phyloP scores from a whole-genome alignment of 2,329 filamentous ascomycete genomes.

The Penicillium fuscoglaucum region DNA sequence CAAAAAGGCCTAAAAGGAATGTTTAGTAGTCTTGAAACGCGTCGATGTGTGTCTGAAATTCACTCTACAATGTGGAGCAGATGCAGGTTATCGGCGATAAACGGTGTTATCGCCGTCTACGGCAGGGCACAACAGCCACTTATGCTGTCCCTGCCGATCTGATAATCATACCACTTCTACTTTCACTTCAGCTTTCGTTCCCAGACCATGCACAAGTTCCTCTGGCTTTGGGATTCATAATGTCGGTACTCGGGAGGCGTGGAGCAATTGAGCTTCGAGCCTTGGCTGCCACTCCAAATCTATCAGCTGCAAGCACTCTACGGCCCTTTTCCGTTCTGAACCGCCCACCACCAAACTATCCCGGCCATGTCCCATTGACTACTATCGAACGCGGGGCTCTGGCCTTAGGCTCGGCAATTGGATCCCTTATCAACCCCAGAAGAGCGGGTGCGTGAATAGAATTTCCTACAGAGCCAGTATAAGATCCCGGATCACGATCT shows the following conservation, averaged over 20 bases:
- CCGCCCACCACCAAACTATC: conserved; percentile 83
- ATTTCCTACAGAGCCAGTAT: neutral
- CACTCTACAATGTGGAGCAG: conserved; percentile 7
- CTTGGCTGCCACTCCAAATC: conserved; percentile 11
- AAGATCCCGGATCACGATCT: conserved; percentile 4
- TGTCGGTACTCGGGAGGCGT: conserved; percentile 31
- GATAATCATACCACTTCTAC: conserved; percentile 25
- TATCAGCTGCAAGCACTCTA: conserved; percentile 11
- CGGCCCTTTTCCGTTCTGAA: conserved; percentile 76
- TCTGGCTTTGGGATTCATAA: conserved; percentile 20
- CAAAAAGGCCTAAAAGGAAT: neutral
- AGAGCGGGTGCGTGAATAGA: conserved; percentile 62
- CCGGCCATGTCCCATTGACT: conserved; percentile 88
- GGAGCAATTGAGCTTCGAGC: conserved; percentile 19
- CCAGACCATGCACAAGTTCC: conserved; percentile 13
- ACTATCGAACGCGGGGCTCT: conserved; percentile 72
- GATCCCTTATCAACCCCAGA: conserved; percentile 69
- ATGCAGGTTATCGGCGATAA: conserved; percentile 20
- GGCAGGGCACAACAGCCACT: conserved; percentile 4
- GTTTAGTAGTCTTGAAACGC: neutral
- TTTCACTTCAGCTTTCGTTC: neutral
- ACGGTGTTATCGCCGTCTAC: conserved; percentile 11
- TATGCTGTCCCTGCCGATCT: conserved; percentile 10
- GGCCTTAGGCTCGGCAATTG: conserved; percentile 60
- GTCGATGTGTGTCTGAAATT: conserved; percentile 5